Conservation (phyloP, 805 yeast species). For the Sugiyamaella chiloensis region DNA sequence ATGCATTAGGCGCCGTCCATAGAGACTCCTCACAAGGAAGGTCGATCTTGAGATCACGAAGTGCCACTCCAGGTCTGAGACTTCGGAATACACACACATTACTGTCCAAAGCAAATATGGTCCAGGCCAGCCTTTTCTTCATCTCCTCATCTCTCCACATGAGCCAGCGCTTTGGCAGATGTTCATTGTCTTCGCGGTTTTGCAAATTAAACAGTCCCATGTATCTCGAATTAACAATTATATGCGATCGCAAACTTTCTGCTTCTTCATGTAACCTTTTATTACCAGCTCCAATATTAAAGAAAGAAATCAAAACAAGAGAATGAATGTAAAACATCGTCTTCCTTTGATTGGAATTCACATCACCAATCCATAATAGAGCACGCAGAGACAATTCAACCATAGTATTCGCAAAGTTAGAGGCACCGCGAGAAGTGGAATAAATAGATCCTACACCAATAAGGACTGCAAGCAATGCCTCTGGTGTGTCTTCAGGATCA, state of each 20-base stretch:
- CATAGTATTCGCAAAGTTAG: background rate
- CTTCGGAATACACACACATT: constrained; percentile 20
- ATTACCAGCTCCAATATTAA: constrained; percentile 22
- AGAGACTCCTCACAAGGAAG: constrained; percentile 25
- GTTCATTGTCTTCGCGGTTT: constrained; percentile 11
- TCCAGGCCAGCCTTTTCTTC: constrained; percentile 23
- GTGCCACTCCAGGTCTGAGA: constrained; percentile 22
- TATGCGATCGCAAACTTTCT: constrained; percentile 19
- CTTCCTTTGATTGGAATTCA: background rate
- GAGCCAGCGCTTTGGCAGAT: background rate
- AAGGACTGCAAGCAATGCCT: background rate
- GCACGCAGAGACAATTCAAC: background rate
- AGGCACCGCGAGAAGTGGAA: background rate
- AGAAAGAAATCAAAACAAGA: background rate
- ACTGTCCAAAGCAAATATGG: constrained; percentile 25
- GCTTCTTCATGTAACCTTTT: constrained; percentile 22
- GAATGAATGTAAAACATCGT: background rate
- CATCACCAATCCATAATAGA: background rate
- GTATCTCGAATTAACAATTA: constrained; percentile 20
- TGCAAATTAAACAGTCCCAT: constrained; percentile 21
- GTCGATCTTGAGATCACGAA: constrained; percentile 21
- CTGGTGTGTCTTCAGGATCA: background rate
- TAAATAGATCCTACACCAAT: background rate
- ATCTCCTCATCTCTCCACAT: constrained; percentile 22
- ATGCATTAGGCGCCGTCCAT: constrained; percentile 17